These are phyloP conservation scores for Alloteropsis angusta DNA, from an alignment of 202 grass and related monocot species.

Conservation along the genomic window DNA sequence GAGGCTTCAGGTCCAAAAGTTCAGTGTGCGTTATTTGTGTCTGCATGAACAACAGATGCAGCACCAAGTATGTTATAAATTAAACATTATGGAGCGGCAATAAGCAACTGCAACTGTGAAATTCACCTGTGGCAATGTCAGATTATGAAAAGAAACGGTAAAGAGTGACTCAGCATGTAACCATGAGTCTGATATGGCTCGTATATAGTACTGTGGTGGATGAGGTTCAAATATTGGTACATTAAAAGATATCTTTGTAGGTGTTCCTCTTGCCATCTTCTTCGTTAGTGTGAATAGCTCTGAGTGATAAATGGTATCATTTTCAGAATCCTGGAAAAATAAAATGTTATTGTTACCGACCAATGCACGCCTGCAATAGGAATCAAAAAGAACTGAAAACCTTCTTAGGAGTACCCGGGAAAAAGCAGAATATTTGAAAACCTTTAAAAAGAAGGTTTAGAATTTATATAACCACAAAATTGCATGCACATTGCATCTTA, in stretches of 20 bases:
- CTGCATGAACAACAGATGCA: slow-evolving; percentile 32
- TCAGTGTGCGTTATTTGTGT: slow-evolving; percentile 94
- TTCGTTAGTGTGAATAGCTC: slow-evolving; percentile 89
- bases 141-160: slow-evolving; percentile 90
- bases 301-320: slow-evolving; percentile 95
- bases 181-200: slow-evolving; percentile 93
- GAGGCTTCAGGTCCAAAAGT: slow-evolving; percentile 92
- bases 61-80: slow-evolving; percentile 21
- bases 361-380: slow-evolving; percentile 5
- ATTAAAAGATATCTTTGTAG: slow-evolving; percentile 90
- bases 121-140: slow-evolving; percentile 85
- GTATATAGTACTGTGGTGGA: slow-evolving; percentile 94
- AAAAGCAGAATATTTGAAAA: not conserved
- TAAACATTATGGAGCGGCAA: slow-evolving; percentile 2
- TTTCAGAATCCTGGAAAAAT: slow-evolving; percentile 82
- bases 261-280: slow-evolving; percentile 66
- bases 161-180: slow-evolving; percentile 87
- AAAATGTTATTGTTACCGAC: slow-evolving; percentile 14
- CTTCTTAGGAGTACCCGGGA: too few species aligned
- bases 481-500: slow-evolving; percentile 8
- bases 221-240: slow-evolving; percentile 98
- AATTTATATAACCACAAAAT: not conserved
- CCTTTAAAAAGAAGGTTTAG: not conserved
- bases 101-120: not conserved
- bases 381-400: not conserved